Evolutionary conservation across 495 filamentous ascomycete genomes (phyloP), one percentile per base, ranked within the genome.

Genomic region (Hyphodiscus hymeniophilus): DNA sequence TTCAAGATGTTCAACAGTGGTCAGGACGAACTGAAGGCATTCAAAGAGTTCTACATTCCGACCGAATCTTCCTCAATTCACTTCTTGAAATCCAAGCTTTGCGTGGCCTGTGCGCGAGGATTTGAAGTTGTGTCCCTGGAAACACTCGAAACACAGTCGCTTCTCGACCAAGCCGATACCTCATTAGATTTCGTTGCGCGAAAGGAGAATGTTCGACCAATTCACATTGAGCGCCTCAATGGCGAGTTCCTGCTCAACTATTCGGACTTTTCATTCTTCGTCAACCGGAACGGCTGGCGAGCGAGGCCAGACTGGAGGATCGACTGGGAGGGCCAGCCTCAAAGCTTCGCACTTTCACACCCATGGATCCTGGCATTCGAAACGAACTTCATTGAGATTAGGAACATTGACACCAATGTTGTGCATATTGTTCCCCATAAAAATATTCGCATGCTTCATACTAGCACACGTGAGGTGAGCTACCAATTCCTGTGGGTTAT

Each of bases 11-110:
- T 97, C 69, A 85, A 87, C 61, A 81, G 85, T 50, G 85, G 88
- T 11, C 89, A 95, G 60, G 94, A 99, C 56, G 86, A 92, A 40
- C 72, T 99, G 44, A 94, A 89, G 61, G 87, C 90, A 13, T 96
- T 92, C 75, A 96, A 97, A 77, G 94, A 99, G 71, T 96, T 95
- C 60, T 97, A 97, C 66, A 95, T 99, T 54, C 94, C 94, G 7
- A 87, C 89, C 4, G 94, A 99, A 67, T 91, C 89, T 6, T 88
- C 83, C 2, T 95, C 90, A 39, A 90, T 99, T 20, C 94, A 99
- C 63, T 99, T 96, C 76, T 74, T 99, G 51, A 88, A 89, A 52
- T 91, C 87, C 52, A 97, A 94, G 58, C 77, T 99, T 16, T 99
- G 94, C 62, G 92, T 97, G 36, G 94, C 89, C 30, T 97, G 92